These are phyloP conservation scores for Fusarium subtropicale DNA, from an alignment of 2,329 filamentous ascomycete genomes.

Conservation along the genomic window DNA sequence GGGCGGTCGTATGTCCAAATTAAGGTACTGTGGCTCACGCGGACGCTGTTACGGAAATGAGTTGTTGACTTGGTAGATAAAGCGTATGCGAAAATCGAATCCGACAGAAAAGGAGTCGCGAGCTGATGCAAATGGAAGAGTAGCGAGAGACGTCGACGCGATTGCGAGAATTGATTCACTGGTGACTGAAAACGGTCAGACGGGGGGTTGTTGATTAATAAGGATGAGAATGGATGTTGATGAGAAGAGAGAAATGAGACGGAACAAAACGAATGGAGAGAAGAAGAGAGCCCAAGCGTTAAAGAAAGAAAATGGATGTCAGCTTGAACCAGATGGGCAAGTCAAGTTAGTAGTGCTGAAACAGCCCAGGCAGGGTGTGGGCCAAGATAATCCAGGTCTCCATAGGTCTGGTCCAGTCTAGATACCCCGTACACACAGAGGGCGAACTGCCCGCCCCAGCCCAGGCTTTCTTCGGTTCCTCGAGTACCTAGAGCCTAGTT, in stretches of 20 bases:
- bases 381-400: constrained; percentile 2
- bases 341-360: constrained; percentile 24
- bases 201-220: constrained; percentile 7
- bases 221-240: constrained; percentile 19
- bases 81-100: constrained; percentile 23
- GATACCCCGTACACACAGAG: background rate
- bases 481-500: background rate
- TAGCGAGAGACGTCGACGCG: constrained; percentile 37
- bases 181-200: constrained; percentile 30
- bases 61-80: constrained; percentile 14
- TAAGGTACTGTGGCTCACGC: constrained; percentile 25
- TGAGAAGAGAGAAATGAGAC: constrained; percentile 40
- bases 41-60: constrained; percentile 12
- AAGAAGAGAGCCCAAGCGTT: constrained; percentile 36
- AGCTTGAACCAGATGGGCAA: constrained; percentile 22
- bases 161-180: constrained; percentile 25
- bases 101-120: constrained; percentile 29
- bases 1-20: constrained; percentile 31
- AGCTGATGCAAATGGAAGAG: constrained; percentile 17
- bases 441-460: background rate
- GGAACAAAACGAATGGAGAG: constrained; percentile 19
- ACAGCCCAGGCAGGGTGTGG: constrained; percentile 30
- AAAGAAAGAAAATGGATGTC: constrained; percentile 33
- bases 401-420: background rate
- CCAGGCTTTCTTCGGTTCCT: background rate